Evolutionary conservation across 768 basidiomycete genomes (phyloP).

Genomic region (Leccinum boreale): DNA sequence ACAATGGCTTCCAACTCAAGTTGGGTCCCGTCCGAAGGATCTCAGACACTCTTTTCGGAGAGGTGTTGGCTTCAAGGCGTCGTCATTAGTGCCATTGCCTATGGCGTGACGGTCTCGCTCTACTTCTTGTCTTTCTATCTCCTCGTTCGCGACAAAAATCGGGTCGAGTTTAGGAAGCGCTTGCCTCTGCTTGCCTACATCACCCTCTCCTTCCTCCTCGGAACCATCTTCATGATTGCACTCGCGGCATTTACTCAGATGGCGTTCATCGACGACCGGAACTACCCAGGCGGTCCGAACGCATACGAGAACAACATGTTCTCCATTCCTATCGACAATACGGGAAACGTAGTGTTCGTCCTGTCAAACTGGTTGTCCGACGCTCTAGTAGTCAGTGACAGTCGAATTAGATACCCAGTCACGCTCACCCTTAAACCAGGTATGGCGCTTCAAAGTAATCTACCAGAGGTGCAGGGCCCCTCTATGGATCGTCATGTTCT

Average conservation of each 20-base stretch:
- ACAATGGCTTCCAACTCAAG: constrained; percentile 17
- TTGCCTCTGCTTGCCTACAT: not conserved
- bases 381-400: constrained; percentile 14
- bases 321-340: constrained; percentile 16
- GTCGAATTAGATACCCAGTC: not conserved
- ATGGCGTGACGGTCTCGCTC: not conserved
- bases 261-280: not conserved
- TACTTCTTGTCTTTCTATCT: not conserved
- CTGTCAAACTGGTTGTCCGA: constrained; percentile 3
- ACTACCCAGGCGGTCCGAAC: not conserved
- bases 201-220: not conserved
- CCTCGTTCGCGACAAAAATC: not conserved
- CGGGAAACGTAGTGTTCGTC: constrained; percentile 14
- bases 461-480: no score
- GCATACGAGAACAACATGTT: constrained; percentile 14
- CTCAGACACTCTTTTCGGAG: constrained; percentile 10
- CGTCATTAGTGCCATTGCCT: not conserved
- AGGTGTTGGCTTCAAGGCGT: not conserved
- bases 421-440: not conserved
- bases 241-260: not conserved
- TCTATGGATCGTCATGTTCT: not conserved
- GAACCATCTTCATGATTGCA: not conserved
- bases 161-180: not conserved
- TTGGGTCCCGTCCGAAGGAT: constrained; percentile 13
- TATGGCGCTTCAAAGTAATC: not conserved